phyloP scores from a whole-genome alignment of 495 filamentous ascomycete genomes.

The Tuber calosporum region DNA sequence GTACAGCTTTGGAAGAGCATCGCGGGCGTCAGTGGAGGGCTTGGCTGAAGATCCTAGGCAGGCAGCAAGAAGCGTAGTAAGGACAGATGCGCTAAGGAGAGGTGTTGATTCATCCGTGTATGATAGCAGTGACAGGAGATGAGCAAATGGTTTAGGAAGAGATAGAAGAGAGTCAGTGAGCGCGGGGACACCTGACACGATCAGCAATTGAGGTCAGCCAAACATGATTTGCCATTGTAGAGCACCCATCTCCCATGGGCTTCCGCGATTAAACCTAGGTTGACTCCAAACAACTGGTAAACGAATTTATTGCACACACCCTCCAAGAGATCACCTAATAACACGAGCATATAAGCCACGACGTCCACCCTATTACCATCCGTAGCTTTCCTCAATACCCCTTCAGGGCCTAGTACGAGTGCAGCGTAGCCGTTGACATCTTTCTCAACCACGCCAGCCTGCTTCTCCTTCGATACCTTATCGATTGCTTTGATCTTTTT shows the following conservation, averaged over 20 bases:
- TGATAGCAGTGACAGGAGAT: constrained; percentile 70
- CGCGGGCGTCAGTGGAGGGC: constrained; percentile 50
- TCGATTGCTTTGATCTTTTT: constrained; percentile 96
- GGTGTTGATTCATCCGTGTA: constrained; percentile 81
- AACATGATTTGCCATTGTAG: constrained; percentile 6
- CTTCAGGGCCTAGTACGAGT: constrained; percentile 61
- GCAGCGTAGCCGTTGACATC: constrained; percentile 70
- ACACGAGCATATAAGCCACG: constrained; percentile 85
- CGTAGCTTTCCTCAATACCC: constrained; percentile 32
- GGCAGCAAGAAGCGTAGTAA: constrained; percentile 70
- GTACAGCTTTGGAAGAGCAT: constrained; percentile 81
- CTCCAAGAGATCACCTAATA: constrained; percentile 80
- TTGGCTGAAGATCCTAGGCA: constrained; percentile 56
- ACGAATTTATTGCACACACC: constrained; percentile 48
- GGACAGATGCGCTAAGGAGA: constrained; percentile 78
- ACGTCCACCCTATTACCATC: constrained; percentile 64
- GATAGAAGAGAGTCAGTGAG: constrained; percentile 66
- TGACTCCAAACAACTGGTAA: not conserved
- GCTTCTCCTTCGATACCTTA: constrained; percentile 85
- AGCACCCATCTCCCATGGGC: not conserved
- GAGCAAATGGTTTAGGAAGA: constrained; percentile 78
- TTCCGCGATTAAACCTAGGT: not conserved
- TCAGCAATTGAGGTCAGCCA: constrained; percentile 23
- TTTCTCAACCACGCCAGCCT: constrained; percentile 68
- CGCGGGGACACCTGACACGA: constrained; percentile 61